Base-by-base conservation (phyloP, 1,139 yeast species). In the Scheffersomyces insectosa region DNA sequence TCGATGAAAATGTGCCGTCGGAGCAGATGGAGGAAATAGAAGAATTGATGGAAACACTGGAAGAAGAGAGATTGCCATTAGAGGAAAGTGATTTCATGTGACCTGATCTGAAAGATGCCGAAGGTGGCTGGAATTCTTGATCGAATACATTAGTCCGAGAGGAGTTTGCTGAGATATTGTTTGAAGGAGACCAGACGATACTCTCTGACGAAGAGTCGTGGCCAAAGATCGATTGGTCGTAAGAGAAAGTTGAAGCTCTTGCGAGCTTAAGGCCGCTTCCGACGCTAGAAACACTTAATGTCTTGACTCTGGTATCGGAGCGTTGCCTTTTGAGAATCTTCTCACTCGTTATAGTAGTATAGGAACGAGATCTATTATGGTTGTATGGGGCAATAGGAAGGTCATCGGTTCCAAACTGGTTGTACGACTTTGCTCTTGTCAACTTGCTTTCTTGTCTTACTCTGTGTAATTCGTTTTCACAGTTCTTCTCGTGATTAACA, bases 401-500 rank as follows among this genome's bases (percentile, higher is more conserved):
- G 8, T 25, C 23, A 27, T 15, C 28, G 45, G 40, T n/a, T 46
- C 42, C 45, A 33, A 47, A 47, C 15, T 49, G 55, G 42, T 49
- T 49, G 41, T 45, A 51, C 5, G 56, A 52, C 36, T 52, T 67
- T 30, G 76, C 75, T 42, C 75, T 50, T 14, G 72, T 66, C 49
- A 76, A 64, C 57, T 82, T 82, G 39, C 73, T 66, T 49, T 80
- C 85, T 47, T 75, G 75, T 54, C 93, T 77, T 51, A 89, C 83
- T 57, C 80, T 77, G 56, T 78, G 77, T 76, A 93, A 68, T 54
- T 88, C 91, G 12, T 74, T 71, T 58, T 88, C 95, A 59, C 96
- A 85, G 33, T 80, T 70, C 37, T 72, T 72, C 50, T 78, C 76
- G 63, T 83, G 86, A 50, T 80, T 79, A 30, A 78, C 74, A 57